phyloP scores from a whole-genome alignment of 2,329 filamentous ascomycete genomes.

The Ilyonectria destructans region DNA sequence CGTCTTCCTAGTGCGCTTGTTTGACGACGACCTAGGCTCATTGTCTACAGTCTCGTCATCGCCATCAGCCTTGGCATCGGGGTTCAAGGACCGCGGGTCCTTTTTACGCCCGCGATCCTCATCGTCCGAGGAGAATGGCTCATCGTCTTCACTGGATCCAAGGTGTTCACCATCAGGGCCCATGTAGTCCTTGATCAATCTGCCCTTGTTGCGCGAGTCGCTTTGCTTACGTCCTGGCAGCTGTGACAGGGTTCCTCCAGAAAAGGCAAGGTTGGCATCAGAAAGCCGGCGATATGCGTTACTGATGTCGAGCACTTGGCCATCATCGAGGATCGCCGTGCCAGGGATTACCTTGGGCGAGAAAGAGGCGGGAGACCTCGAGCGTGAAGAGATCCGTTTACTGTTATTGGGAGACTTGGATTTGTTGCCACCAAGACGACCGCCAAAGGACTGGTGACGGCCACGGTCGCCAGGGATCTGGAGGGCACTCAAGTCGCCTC shows the following conservation, averaged over 20 bases:
- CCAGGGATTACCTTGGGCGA: constrained; percentile 50
- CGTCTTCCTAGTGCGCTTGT: constrained; percentile 60
- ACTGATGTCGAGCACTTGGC: constrained; percentile 76
- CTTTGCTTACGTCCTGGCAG: constrained; percentile 71
- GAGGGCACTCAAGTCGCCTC: constrained; percentile 66
- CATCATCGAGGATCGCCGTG: constrained; percentile 71
- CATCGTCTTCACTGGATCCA: constrained; percentile 82
- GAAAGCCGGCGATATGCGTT: constrained; percentile 81
- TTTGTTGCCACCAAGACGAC: constrained; percentile 57
- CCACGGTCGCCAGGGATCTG: constrained; percentile 64
- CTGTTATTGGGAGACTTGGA: constrained; percentile 69
- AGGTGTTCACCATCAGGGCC: constrained; percentile 77
- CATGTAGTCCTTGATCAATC: constrained; percentile 79
- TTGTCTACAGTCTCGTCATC: constrained; percentile 52
- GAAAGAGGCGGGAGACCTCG: constrained; percentile 56
- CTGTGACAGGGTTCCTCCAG: constrained; percentile 74
- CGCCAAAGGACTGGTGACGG: constrained; percentile 56
- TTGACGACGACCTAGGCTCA: constrained; percentile 51
- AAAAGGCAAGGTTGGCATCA: constrained; percentile 78
- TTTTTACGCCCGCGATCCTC: constrained; percentile 77
- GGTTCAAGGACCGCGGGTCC: constrained; percentile 64
- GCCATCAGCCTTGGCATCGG: constrained; percentile 53
- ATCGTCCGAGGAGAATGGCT: constrained; percentile 75
- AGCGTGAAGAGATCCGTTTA: constrained; percentile 59
- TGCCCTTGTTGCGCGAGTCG: constrained; percentile 63